A percentile compares a stretch with the other conserved stretches of the same genome.
Conservation (phyloP, 208 protist genomes). For the Borovskyia barvae region DNA sequence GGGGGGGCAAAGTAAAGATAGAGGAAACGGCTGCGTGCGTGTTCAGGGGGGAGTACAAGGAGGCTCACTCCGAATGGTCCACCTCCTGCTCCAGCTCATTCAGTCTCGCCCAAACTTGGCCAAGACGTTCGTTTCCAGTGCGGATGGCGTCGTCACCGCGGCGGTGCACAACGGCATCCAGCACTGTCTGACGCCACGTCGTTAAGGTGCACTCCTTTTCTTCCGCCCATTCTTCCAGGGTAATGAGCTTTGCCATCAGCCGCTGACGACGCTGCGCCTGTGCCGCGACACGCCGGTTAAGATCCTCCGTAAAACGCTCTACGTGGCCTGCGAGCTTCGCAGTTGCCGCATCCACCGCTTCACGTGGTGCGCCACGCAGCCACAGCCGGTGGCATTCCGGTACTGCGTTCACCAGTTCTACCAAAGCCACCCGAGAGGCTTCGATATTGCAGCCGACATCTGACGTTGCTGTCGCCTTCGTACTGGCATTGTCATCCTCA, state of each 20-base stretch:
- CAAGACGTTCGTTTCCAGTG: constrained; percentile 64
- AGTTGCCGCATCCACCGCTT: constrained; percentile 14
- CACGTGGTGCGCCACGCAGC: constrained; percentile 18
- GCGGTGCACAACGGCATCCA: constrained; percentile 70
- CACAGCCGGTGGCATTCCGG: constrained; percentile 29
- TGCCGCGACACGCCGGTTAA: constrained; percentile 20
- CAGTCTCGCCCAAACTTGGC: constrained; percentile 57
- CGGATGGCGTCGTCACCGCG: constrained; percentile 42
- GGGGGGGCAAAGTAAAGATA: background rate
- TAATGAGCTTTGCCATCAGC: constrained; percentile 26
- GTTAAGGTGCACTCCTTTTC: constrained; percentile 13
- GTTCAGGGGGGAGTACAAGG: background rate
- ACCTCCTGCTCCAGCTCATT: constrained; percentile 41
- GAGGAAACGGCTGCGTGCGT: background rate
- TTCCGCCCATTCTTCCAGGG: constrained; percentile 18
- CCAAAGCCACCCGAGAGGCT: constrained; percentile 3
- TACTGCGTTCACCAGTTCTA: constrained; percentile 25
- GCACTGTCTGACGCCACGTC: constrained; percentile 37
- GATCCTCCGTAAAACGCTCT: constrained; percentile 1
- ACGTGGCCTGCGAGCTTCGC: constrained; percentile 5
- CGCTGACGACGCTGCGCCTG: constrained; percentile 24
- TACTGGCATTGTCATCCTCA: background rate
- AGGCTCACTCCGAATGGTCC: background rate
- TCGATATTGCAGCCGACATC: constrained; percentile 19
- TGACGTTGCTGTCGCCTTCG: constrained; percentile 9